These are phyloP conservation scores for Closterium sp. DNA, from an alignment of 139 green algal species.

Conservation along the genomic window DNA sequence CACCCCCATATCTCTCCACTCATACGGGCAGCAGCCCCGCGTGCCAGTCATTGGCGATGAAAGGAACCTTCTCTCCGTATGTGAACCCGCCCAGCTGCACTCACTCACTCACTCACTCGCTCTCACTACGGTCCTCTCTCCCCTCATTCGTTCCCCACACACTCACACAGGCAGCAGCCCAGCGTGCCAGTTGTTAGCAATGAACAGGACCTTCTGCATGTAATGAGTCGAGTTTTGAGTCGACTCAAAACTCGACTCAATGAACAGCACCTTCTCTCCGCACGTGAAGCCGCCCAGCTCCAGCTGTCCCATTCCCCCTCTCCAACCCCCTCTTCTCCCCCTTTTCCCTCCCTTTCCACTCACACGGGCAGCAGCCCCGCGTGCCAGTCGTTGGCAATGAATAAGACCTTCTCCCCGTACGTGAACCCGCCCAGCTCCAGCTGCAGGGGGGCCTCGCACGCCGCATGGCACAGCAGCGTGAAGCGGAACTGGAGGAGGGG, in stretches of 20 bases:
- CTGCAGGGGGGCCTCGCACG: slow-evolving; percentile 73
- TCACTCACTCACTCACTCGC: no score
- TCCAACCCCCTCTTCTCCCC: no score
- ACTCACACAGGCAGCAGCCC: slow-evolving; percentile 65
- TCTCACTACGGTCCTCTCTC: no score
- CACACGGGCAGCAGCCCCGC: slow-evolving; percentile 69
- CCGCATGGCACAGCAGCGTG: slow-evolving; percentile 73
- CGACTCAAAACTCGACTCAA: slow-evolving; percentile 47
- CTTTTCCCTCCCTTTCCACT: slow-evolving; percentile 1
- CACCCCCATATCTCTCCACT: no score
- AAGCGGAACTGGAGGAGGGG: slow-evolving; percentile 66
- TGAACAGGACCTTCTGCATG: slow-evolving; percentile 68
- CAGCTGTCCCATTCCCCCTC: slow-evolving; percentile 38
- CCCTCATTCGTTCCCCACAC: no score
- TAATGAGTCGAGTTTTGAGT: no score
- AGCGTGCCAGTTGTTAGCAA: slow-evolving; percentile 89
- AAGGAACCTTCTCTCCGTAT: no score
- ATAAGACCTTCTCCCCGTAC: slow-evolving; percentile 76
- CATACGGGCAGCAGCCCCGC: no score
- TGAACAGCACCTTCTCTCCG: slow-evolving; percentile 74
- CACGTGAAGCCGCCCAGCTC: slow-evolving; percentile 58
- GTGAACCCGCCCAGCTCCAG: slow-evolving; percentile 55
- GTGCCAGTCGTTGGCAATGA: slow-evolving; percentile 91
- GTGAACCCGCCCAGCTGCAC: no score
- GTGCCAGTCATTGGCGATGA: no score